These are phyloP conservation scores for Ophiostoma quercus DNA, from an alignment of 2,329 filamentous ascomycete genomes.

Conservation along the genomic window DNA sequence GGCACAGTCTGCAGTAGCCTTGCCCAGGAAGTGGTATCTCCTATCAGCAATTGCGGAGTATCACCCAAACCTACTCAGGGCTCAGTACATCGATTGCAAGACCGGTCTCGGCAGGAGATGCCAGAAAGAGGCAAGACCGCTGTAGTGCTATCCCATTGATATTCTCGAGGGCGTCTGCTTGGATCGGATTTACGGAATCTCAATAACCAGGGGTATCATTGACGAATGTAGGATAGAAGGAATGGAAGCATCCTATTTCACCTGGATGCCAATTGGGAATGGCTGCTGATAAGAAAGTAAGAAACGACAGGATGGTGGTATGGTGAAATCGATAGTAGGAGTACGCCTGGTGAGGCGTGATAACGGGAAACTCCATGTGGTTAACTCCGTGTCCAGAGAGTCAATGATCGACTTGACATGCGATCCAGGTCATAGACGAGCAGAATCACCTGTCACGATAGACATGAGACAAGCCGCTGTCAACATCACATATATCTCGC, in stretches of 20 bases:
- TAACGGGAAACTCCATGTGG: not conserved
- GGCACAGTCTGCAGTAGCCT: not conserved
- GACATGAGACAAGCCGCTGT: too few relatives aligned
- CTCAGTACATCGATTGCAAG: not conserved
- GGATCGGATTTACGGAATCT: not conserved
- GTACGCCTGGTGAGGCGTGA: not conserved
- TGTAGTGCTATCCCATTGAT: too few relatives aligned
- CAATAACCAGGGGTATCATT: not conserved
- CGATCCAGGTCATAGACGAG: too few relatives aligned
- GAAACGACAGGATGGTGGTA: not conserved
- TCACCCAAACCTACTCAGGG: not conserved
- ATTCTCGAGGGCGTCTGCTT: not conserved
- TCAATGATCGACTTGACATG: not conserved
- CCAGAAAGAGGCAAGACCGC: not conserved
- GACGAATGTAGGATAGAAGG: not conserved
- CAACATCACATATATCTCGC: too few relatives aligned
- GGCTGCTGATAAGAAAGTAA: not conserved
- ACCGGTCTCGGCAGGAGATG: not conserved
- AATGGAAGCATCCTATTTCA: not conserved
- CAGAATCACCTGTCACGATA: not conserved
- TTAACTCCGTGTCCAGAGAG: not conserved
- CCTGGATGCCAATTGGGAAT: not conserved
- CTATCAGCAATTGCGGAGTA: not conserved
- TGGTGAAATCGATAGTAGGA: not conserved
- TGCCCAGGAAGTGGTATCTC: not conserved